Conservation (phyloP, 345 rosid species). For the Cardamine resedifolia region DNA sequence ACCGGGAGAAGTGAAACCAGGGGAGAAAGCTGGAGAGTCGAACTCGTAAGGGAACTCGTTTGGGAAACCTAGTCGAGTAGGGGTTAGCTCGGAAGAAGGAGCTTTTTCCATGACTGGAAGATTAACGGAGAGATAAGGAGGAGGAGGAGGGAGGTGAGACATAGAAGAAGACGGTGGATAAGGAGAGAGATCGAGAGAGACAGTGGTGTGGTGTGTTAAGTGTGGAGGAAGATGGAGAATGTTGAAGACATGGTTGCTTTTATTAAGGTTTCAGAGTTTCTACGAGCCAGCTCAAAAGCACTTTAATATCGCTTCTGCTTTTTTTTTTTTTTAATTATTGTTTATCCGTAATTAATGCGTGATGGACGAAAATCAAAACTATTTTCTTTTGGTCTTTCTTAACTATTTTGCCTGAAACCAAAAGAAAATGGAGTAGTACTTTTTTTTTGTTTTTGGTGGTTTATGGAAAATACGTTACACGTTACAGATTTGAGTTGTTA, state of each 20-base stretch:
- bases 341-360: slow-evolving; percentile 38
- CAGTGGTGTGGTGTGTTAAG: not conserved
- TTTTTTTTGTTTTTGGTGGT: not conserved
- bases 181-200: not conserved
- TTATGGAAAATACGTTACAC: not conserved
- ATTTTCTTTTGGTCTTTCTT: slow-evolving; percentile 21
- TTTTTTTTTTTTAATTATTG: not conserved
- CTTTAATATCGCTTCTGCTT: slow-evolving; percentile 28
- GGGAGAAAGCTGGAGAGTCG: slow-evolving; percentile 42
- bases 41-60: slow-evolving; percentile 69
- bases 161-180: not conserved
- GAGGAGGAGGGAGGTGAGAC: slow-evolving; percentile 13
- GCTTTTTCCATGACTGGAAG: slow-evolving; percentile 14
- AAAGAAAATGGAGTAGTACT: not conserved
- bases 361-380: slow-evolving; percentile 36
- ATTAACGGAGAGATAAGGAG: not conserved
- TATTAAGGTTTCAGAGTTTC: slow-evolving; percentile 46
- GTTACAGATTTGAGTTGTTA: not conserved
- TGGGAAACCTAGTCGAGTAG: slow-evolving; percentile 46
- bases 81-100: slow-evolving; percentile 8
- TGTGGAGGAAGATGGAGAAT: slow-evolving; percentile 37
- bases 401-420: slow-evolving; percentile 3
- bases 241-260: slow-evolving; percentile 39
- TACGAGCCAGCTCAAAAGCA: slow-evolving; percentile 44
- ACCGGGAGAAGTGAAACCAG: slow-evolving; percentile 51